phyloP scores from a whole-genome alignment of 805 yeast genomes.

The Schwanniomyces vanrijiae region DNA sequence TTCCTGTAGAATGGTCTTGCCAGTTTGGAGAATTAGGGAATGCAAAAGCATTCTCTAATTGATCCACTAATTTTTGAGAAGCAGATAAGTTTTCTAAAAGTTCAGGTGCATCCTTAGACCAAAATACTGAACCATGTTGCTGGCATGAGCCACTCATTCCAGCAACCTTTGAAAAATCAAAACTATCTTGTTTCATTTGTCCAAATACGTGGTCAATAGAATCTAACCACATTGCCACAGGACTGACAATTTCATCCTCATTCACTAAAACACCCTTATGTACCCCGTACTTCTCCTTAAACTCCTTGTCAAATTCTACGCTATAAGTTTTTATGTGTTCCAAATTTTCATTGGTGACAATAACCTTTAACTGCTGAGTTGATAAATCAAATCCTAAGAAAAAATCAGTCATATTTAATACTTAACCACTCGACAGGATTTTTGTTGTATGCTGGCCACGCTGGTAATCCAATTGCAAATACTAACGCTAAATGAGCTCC shows the following conservation, averaged over 20 bases:
- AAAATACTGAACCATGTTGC: constrained; percentile 88
- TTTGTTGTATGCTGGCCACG: constrained; percentile 56
- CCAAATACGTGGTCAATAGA: constrained; percentile 67
- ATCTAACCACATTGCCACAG: constrained; percentile 89
- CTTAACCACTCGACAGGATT: constrained; percentile 50
- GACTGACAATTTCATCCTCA: constrained; percentile 64
- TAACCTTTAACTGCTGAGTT: constrained; percentile 83
- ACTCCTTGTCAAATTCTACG: constrained; percentile 71
- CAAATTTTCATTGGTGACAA: constrained; percentile 58
- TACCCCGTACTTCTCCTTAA: constrained; percentile 58
- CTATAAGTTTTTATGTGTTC: constrained; percentile 54
- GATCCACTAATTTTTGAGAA: constrained; percentile 40
- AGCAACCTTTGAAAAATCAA: constrained; percentile 59
- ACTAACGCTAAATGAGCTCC: constrained; percentile 29
- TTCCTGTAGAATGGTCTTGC: constrained; percentile 90
- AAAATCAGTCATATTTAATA: constrained; percentile 26
- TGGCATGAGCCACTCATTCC: constrained; percentile 87
- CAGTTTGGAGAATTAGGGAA: constrained; percentile 78
- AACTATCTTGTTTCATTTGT: constrained; percentile 47
- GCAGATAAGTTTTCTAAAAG: constrained; percentile 39
- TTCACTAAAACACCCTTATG: constrained; percentile 67
- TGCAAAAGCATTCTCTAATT: constrained; percentile 55
- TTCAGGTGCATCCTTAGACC: constrained; percentile 53
- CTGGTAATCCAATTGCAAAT: constrained; percentile 47
- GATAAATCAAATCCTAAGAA: constrained; percentile 82